Conservation (phyloP, 2,329 filamentous ascomycete genomes). For the Trichoderma arundinaceum region DNA sequence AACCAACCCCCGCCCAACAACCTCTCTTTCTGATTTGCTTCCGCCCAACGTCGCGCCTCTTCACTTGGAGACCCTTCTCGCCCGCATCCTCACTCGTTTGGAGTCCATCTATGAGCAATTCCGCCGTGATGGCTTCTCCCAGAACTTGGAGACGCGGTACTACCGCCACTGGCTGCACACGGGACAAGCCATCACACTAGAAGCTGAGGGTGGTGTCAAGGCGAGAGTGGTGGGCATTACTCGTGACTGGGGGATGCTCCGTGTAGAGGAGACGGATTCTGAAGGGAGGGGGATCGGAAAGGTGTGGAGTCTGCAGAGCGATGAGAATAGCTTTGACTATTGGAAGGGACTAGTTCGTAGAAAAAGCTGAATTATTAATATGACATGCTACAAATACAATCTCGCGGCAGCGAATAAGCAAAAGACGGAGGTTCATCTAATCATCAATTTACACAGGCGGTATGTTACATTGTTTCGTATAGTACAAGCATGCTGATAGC, state of each 20-base stretch:
- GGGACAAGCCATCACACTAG: constrained; percentile 72
- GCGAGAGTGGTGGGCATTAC: constrained; percentile 88
- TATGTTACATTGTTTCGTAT: constrained; percentile 28
- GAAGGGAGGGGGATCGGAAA: constrained; percentile 77
- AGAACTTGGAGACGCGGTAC: constrained; percentile 74
- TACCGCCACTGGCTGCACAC: constrained; percentile 87
- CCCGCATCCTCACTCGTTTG: constrained; percentile 77
- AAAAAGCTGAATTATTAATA: constrained; percentile 61
- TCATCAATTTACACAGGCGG: constrained; percentile 27
- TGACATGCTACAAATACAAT: neutral
- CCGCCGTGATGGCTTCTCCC: constrained; percentile 74
- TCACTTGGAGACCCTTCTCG: constrained; percentile 79
- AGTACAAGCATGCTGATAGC: constrained; percentile 32
- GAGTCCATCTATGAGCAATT: constrained; percentile 80
- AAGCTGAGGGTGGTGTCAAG: constrained; percentile 75
- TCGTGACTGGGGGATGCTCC: constrained; percentile 84
- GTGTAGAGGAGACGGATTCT: constrained; percentile 80
- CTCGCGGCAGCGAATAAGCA: neutral
- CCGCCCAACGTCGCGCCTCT: constrained; percentile 60
- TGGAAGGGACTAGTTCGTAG: constrained; percentile 85
- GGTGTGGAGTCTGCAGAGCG: constrained; percentile 85
- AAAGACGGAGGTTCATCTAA: constrained; percentile 19
- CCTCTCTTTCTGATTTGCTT: constrained; percentile 78
- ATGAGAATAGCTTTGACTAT: constrained; percentile 98
- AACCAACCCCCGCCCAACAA: constrained; percentile 83